Evolutionary conservation across 257 asterid species (phyloP), one percentile per base, ranked within the genome.

Genomic region (Ballota nigra): DNA sequence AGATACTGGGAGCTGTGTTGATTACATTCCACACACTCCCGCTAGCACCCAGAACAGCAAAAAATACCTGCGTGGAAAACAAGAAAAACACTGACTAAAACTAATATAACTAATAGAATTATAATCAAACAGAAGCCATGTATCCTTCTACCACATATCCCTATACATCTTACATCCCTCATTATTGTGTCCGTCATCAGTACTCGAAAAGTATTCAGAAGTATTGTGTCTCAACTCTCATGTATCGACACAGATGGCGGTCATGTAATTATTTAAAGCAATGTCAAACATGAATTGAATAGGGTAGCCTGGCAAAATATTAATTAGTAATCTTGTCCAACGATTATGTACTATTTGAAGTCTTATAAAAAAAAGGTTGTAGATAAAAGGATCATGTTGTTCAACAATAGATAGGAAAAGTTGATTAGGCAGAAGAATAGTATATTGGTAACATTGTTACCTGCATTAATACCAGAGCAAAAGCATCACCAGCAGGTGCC

Each of bases 31-130:
- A 76, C 64, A 92, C 59, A 67, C 92, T 92, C 79, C 96, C 96
- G 68, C 88, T 82, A 2, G 97, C 96, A n/a, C 96, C 97, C 74
- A 91, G 82, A 51, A 87, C 95, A 36, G 89, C 86, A 60, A 91
- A 89, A 80, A 91, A 91, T 1, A 89, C 71, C 95, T 91, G 89
- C 9, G 13, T 18, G n/a, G 16, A 49, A 60, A 65, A 13, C 10
- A 66, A 75, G 11, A 23, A 49, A 16, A 31, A 15, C 34, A 16
- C 36, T 19, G 36, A 66, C 34, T 60, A 49, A 16, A 65, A 71
- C 26, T 33, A 59, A 16, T 10, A 13, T 53, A 6, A 64, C 55
- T 41, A 47, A 12, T 47, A 19, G 68, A 36, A 19, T 4, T 34
- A 38, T 63, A 26, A 41, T n/a, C 22, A 20, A 18, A n/a, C 33